Evolutionary conservation across 208 protist genomes (phyloP).

Genomic region (Crithidia expoeki): DNA sequence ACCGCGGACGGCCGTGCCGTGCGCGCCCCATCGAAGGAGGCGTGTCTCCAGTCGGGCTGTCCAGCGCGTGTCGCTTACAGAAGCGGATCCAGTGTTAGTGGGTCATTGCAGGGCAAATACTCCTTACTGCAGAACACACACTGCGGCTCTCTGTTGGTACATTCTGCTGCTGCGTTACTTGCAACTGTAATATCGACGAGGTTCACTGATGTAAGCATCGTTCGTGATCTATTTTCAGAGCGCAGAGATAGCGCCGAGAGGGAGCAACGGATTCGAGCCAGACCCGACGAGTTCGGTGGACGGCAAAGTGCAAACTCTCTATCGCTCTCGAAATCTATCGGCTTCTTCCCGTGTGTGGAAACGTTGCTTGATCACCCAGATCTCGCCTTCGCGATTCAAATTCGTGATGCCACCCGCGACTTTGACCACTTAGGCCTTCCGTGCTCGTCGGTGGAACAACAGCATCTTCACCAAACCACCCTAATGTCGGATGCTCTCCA

Average conservation of each 20-base stretch:
- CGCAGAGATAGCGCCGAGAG: neutral
- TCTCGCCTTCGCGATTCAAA: slow-evolving; percentile 47
- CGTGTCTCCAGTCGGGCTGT: slow-evolving; percentile 25
- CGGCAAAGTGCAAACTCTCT: neutral
- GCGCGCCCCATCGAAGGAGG: slow-evolving; percentile 10
- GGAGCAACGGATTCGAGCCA: neutral
- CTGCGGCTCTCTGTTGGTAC: slow-evolving; percentile 5
- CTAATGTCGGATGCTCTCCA: neutral
- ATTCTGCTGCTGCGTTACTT: slow-evolving; percentile 12
- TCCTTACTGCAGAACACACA: neutral
- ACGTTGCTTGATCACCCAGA: slow-evolving; percentile 60
- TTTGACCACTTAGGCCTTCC: neutral
- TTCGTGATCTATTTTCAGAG: slow-evolving; percentile 9
- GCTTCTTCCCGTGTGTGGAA: slow-evolving; percentile 44
- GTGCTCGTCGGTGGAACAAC: neutral
- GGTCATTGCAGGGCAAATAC: neutral
- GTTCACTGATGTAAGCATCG: neutral
- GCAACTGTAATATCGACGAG: slow-evolving; percentile 4
- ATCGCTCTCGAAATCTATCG: neutral
- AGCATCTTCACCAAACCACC: neutral
- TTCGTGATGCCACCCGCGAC: slow-evolving; percentile 7
- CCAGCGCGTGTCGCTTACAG: slow-evolving; percentile 17
- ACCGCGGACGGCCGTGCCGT: slow-evolving; percentile 8
- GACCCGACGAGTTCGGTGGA: neutral
- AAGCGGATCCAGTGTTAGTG: neutral